Evolutionary conservation across 2,329 filamentous ascomycete species (phyloP).

Genomic region (Aspergillus floridensis): DNA sequence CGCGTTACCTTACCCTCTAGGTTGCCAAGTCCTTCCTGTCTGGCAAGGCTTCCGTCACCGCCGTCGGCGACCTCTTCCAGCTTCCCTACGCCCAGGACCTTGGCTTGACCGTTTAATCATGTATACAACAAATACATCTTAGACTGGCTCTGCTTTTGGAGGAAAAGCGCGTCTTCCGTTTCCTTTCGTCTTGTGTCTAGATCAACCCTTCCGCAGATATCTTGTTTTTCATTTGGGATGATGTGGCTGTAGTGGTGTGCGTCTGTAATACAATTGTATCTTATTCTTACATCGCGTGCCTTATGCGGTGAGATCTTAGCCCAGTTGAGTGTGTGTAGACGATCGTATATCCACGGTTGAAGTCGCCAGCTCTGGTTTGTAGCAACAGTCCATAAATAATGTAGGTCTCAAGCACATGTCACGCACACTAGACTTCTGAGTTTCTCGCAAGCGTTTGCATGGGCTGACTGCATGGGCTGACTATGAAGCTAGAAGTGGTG

Average conservation of each 20-base stretch:
- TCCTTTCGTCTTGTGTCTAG: slow-evolving; percentile 34
- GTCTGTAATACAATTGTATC: slow-evolving; percentile 43
- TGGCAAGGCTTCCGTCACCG: slow-evolving; percentile 81
- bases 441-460: not conserved
- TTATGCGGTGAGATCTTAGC: slow-evolving; percentile 1
- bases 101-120: slow-evolving; percentile 81
- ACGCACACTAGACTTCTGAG: not conserved
- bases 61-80: slow-evolving; percentile 86
- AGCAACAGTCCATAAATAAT: no score
- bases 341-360: not conserved
- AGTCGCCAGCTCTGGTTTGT: not conserved
- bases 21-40: slow-evolving; percentile 84
- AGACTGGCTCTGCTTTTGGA: slow-evolving; percentile 32
- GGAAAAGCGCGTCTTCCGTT: slow-evolving; percentile 29
- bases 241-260: slow-evolving; percentile 35
- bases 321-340: not conserved
- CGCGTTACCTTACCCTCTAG: slow-evolving; percentile 47
- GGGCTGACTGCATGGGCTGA: no score
- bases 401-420: no score
- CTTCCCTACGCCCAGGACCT: slow-evolving; percentile 93
- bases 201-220: slow-evolving; percentile 36
- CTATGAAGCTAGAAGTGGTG: no score
- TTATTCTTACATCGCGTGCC: slow-evolving; percentile 22
- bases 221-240: slow-evolving; percentile 26
- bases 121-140: slow-evolving; percentile 36